These are phyloP conservation scores for Chaetoceros muelleri DNA, from an alignment of 108 stramenopile genomes.

Conservation along the genomic window DNA sequence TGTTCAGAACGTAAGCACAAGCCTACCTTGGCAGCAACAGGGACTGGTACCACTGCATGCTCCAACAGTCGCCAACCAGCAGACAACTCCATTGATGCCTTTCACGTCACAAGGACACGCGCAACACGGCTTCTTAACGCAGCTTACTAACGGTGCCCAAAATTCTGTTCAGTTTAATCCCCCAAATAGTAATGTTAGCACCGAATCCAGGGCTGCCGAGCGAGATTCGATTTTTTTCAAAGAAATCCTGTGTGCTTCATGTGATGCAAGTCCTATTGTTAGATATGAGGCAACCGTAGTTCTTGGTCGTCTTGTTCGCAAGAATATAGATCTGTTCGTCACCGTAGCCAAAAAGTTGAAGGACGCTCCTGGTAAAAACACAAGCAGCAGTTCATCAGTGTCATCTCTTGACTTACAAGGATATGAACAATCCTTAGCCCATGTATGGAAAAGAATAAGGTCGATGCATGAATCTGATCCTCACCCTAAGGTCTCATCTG, in stretches of 20 bases:
- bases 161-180: background rate
- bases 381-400: no score
- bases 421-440: conserved; percentile 13
- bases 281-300: conserved; percentile 77
- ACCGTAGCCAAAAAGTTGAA: conserved; percentile 50
- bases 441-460: conserved; percentile 62
- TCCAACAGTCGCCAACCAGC: background rate
- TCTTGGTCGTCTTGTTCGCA: conserved; percentile 49
- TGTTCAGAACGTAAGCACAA: background rate
- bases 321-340: conserved; percentile 72
- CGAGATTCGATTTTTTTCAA: conserved; percentile 30
- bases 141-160: background rate
- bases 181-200: conserved; percentile 7
- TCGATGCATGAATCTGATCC: conserved; percentile 63
- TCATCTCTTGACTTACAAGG: background rate
- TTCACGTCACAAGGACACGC: no score
- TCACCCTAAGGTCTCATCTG: conserved; percentile 46
- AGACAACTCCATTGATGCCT: background rate
- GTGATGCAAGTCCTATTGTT: conserved; percentile 72
- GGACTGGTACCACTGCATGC: background rate
- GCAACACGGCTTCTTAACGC: no score
- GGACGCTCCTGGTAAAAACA: background rate
- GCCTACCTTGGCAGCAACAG: background rate
- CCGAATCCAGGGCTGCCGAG: conserved; percentile 7
- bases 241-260: conserved; percentile 11